Evolutionary conservation across 257 asterid genomes (phyloP), one percentile per base, ranked within the genome.

Genomic region (Solanum paucissectum): DNA sequence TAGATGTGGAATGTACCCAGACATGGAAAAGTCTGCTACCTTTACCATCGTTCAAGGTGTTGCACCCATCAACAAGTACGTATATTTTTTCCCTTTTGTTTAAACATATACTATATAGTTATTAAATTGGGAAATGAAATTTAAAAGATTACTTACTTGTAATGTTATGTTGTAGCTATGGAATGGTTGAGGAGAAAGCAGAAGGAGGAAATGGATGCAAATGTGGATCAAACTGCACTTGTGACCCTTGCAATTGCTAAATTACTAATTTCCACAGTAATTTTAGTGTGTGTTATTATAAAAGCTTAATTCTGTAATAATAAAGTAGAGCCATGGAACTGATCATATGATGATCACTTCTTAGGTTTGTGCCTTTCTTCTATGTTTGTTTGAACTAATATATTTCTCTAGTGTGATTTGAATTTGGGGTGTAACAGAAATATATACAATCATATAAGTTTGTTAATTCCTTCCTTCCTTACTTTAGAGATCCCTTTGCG

Each of bases 231-330:
- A 88, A 33, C 88, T 88, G 92, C 88, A 77, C 10, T 3, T 91
- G 93, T 40, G 89, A 91, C 75, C 91, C 93, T 42, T 91, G 93
- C 89, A 89, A 38, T 37, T 91, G 91, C 62, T 91, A 85, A 89
- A 4, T 73, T 36, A 32, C 79, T 71, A 9, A 32, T 14, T 29
- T 32, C 40, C 40, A 13, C 77, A 71, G n/a, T 72, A 72, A 72
- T 9, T 20, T 1, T 2, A 16, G 44, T 9, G 81, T 73, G 81
- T 73, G 9, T 0, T 73, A 44, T 72, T 72, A 9, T 18, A 72
- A 36, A 72, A 72, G 27, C 81, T 72, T 72, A 55, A 20, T 55
- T 72, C 13, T 72, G 79, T 18, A 18, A 18, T 5, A 74, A 74
- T 36, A 74, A 74, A 74, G 12, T 36, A 37, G 18, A 9, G 14